Evolutionary conservation across 1,284 basidiomycete species (phyloP).

Genomic region (Lentinula novae-zelandiae): DNA sequence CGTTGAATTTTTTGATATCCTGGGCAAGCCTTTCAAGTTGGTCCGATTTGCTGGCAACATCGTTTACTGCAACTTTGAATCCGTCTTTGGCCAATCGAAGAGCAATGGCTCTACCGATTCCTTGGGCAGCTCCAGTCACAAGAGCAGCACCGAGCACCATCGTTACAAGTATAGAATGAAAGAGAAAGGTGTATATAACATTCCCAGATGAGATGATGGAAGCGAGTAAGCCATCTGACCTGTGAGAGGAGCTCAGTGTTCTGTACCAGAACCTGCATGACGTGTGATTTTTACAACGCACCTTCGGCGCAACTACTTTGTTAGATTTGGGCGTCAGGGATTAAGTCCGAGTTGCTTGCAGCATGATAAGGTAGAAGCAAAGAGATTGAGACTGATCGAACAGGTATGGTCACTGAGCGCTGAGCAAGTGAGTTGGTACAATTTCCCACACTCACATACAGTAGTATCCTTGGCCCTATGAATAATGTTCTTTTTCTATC

Average conservation of each 20-base stretch:
- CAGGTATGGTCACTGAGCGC: too few relatives aligned
- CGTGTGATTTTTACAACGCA: too few relatives aligned
- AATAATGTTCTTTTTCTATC: too few relatives aligned
- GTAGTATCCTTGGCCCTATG: too few relatives aligned
- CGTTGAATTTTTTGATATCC: constrained; percentile 23
- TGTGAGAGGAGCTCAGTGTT: not conserved
- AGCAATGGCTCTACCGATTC: constrained; percentile 34
- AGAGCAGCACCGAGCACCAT: constrained; percentile 22
- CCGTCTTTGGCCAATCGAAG: constrained; percentile 32
- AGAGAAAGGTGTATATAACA: not conserved
- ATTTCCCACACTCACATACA: too few relatives aligned
- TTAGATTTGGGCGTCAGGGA: too few relatives aligned
- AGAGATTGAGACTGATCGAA: too few relatives aligned
- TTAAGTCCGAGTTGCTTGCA: too few relatives aligned
- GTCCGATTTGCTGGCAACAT: constrained; percentile 21
- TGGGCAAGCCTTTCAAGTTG: constrained; percentile 19
- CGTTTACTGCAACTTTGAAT: constrained; percentile 33
- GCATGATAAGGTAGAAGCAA: too few relatives aligned
- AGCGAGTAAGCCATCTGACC: not conserved
- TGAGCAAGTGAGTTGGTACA: too few relatives aligned
- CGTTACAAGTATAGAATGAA: not conserved
- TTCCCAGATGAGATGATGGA: not conserved
- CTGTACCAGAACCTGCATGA: too few relatives aligned
- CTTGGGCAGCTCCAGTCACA: constrained; percentile 31
- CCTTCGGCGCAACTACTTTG: too few relatives aligned